Evolutionary conservation across 306 rosid genomes (phyloP).

Genomic region (Quercus alba): DNA sequence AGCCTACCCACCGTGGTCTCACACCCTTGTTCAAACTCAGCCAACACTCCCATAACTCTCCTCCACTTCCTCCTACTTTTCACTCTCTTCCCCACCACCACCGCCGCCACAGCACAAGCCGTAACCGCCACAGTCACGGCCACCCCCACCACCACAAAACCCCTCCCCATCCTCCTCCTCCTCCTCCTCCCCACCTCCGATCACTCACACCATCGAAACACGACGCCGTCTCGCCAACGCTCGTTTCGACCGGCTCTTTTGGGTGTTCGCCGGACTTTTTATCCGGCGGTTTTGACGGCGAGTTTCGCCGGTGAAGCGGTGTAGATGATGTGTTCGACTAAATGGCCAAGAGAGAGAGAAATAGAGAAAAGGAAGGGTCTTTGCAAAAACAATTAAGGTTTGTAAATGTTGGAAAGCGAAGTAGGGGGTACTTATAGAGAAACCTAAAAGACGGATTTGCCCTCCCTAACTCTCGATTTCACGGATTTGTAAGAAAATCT

Average conservation of each 20-base stretch:
- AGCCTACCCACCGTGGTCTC: slow-evolving; percentile 64
- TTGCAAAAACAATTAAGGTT: slow-evolving; percentile 18
- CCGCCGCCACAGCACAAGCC: slow-evolving; percentile 77
- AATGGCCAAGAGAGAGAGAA: background rate
- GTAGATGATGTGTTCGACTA: slow-evolving; percentile 4
- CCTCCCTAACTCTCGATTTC: background rate
- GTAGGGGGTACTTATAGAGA: slow-evolving; percentile 45
- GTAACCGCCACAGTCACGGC: slow-evolving; percentile 68
- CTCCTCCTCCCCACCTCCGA: slow-evolving; percentile 22
- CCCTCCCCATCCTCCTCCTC: slow-evolving; percentile 39
- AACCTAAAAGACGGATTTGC: slow-evolving; percentile 26
- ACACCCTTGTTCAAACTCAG: slow-evolving; percentile 69
- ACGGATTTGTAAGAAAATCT: slow-evolving; percentile 3
- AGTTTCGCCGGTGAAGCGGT: slow-evolving; percentile 33
- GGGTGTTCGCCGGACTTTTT: background rate
- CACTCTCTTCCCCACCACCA: slow-evolving; percentile 67
- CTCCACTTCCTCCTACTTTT: slow-evolving; percentile 74
- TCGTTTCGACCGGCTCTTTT: no score
- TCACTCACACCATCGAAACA: slow-evolving; percentile 44
- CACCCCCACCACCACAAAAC: slow-evolving; percentile 48
- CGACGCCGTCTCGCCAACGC: slow-evolving; percentile 36
- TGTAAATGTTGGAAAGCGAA: slow-evolving; percentile 39
- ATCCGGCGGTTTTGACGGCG: slow-evolving; percentile 34
- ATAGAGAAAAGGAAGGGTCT: slow-evolving; percentile 23
- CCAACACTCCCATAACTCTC: slow-evolving; percentile 59